Evolutionary conservation across 1,284 basidiomycete species (phyloP), one percentile per base, ranked within the genome.

Genomic region (Butyriboletus regius): DNA sequence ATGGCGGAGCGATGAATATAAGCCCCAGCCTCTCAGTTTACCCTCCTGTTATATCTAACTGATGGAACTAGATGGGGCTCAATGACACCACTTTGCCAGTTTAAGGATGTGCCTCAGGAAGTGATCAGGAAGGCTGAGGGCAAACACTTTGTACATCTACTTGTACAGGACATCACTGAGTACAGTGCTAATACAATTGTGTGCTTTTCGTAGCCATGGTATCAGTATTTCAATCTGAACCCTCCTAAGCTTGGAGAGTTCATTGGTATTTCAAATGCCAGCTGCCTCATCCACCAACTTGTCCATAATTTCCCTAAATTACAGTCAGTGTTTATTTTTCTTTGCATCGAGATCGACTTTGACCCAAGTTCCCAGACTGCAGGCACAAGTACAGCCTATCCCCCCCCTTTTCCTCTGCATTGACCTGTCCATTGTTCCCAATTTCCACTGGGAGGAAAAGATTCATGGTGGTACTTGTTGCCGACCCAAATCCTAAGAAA

Each of bases 251-350:
- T 94, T 35, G 95, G 93, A 15, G 96, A 98, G 71, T 77, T 98
- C 10, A 87, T 98, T 50, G 93, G 93, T 33, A 82, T 97, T 53
- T n/a, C n/a, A n/a, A n/a, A n/a, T n/a, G n/a, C n/a, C n/a, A n/a
- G n/a, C n/a, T n/a, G n/a, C n/a, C n/a, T 94, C 4, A 89, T 98
- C 3, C 91, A 98, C 66, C 81, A 88, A 17, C 80, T 97, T 3
- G 94, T 99, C 0, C 92, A 98, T 63, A 91, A 81, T 61, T 98
- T 99, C 82, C 95, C 96, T 0, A 92, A 94, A 64, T 76, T 97
- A 37, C 89, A 93, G 81, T 89, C 67, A 32, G 85, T 77, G 8
- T 15, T 49, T 52, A 39, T 49, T 47, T 49, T 9, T 32, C 24
- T 14, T 32, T 20, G 1, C 26, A 5, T 12, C 1, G n/a, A 12